Conservation (phyloP, 371 early-diverging fungal genomes). For the Syncephalastrum racemosum region DNA sequence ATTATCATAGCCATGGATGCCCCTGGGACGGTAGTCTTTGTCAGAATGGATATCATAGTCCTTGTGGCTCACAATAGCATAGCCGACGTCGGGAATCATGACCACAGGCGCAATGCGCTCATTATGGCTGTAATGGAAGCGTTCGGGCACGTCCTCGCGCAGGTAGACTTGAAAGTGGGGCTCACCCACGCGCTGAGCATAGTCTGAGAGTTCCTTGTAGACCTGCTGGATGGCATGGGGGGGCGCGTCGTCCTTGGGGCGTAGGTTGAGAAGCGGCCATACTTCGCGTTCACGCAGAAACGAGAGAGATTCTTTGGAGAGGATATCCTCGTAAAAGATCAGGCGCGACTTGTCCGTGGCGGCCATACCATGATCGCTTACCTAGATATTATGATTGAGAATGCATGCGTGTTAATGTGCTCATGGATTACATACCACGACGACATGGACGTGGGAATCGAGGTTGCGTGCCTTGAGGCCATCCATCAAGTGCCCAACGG, state of each 20-base stretch:
- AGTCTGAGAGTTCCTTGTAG: conserved; percentile 27
- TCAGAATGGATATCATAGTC: conserved; percentile 24
- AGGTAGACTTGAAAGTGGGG: conserved; percentile 65
- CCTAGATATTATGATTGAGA: conserved; percentile 17
- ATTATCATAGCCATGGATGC: conserved; percentile 90
- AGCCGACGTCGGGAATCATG: conserved; percentile 68
- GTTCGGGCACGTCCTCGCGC: conserved; percentile 64
- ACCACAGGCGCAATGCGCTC: conserved; percentile 76
- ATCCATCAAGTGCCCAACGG: conserved; percentile 59
- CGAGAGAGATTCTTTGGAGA: conserved; percentile 29
- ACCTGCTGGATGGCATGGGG: conserved; percentile 24
- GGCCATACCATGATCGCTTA: conserved; percentile 95
- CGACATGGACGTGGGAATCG: conserved; percentile 66
- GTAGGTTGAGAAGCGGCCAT: conserved; percentile 45
- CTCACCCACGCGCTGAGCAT: conserved; percentile 38
- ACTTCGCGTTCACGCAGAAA: conserved; percentile 33
- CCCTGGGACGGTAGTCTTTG: conserved; percentile 41
- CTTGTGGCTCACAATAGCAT: conserved; percentile 50
- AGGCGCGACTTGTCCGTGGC: conserved; percentile 44
- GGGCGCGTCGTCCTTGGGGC: conserved; percentile 41
- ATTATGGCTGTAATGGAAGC: conserved; percentile 60
- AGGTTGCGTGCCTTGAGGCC: conserved; percentile 61
- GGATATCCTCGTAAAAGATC: conserved; percentile 77
- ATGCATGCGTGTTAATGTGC: not conserved
- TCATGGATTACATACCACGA: conserved; percentile 61